Evolutionary conservation across 2,329 filamentous ascomycete species (phyloP).

Genomic region (Paradendryphiella salina): DNA sequence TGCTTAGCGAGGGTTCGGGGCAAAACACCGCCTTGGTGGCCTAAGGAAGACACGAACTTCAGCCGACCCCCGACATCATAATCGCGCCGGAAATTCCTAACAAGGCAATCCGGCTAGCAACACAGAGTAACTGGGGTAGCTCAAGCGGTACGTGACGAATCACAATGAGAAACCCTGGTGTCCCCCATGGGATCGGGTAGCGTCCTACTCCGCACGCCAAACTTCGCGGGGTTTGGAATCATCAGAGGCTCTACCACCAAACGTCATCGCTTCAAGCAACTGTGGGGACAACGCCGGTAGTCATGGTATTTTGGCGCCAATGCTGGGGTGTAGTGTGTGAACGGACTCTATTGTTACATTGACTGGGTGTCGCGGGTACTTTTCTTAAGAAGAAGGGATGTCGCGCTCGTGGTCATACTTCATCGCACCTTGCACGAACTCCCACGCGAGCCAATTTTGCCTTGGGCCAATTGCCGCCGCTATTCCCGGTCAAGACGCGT

Average conservation of each 20-base stretch:
- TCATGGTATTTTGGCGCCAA: conserved; percentile 11
- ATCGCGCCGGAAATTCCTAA: conserved; percentile 4
- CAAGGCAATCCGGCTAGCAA: conserved; percentile 1
- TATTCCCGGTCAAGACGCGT: conserved; percentile 1
- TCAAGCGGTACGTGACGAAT: conserved; percentile 1
- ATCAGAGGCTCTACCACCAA: conserved; percentile 14
- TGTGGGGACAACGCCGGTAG: conserved; percentile 17
- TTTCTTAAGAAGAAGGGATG: conserved; percentile 6
- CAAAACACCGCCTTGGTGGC: conserved; percentile 2
- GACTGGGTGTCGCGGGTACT: not conserved
- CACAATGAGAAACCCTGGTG: not conserved
- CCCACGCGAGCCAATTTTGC: not conserved
- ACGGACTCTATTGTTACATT: conserved; percentile 11
- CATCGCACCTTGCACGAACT: not conserved
- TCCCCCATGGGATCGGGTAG: conserved; percentile 10
- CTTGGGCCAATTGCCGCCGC: not conserved
- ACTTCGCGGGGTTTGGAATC: conserved; percentile 17
- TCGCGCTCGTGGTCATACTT: conserved; percentile 6
- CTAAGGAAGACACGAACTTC: not conserved
- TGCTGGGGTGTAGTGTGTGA: conserved; percentile 8
- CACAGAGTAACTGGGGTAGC: not conserved
- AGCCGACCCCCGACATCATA: conserved; percentile 10
- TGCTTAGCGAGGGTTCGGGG: conserved; percentile 2
- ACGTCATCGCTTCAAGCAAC: conserved; percentile 19
- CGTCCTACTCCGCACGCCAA: conserved; percentile 21